Evolutionary conservation across 371 early-diverging fungal species (phyloP).

Genomic region (Basidiobolus meristosporus): DNA sequence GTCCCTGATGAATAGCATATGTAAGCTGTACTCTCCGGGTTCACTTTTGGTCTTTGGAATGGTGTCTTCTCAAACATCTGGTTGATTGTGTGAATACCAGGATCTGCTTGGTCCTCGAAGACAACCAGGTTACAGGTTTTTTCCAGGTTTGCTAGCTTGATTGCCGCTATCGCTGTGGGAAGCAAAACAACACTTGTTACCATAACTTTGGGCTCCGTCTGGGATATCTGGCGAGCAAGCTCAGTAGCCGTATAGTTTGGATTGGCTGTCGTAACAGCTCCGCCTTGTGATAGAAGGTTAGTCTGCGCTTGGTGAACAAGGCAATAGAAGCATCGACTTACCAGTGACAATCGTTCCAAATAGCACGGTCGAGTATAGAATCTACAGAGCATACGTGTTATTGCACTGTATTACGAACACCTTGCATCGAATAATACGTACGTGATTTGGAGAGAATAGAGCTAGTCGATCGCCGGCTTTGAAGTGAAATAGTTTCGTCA

Average conservation of each 20-base stretch:
- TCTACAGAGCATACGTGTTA: conserved; percentile 7
- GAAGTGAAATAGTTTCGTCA: conserved; percentile 28
- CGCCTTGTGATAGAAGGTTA: conserved; percentile 22
- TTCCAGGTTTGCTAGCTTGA: conserved; percentile 26
- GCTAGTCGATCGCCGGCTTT: conserved; percentile 42
- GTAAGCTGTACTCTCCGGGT: conserved; percentile 21
- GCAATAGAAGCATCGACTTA: conserved; percentile 5
- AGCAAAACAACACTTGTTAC: conserved; percentile 22
- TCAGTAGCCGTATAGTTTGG: conserved; percentile 57
- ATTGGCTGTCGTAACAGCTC: conserved; percentile 48
- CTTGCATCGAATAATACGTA: conserved; percentile 11
- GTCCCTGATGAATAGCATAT: conserved; percentile 76
- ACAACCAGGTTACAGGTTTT: conserved; percentile 20
- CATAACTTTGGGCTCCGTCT: conserved; percentile 40
- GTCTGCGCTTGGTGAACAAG: conserved; percentile 12
- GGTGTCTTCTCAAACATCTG: conserved; percentile 7
- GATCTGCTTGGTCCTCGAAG: conserved; percentile 21
- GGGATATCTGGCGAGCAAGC: conserved; percentile 45
- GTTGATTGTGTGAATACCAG: conserved; percentile 6
- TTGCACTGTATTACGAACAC: conserved; percentile 10
- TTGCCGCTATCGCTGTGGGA: conserved; percentile 29
- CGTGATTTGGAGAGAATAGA: conserved; percentile 49
- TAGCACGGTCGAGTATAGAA: conserved; percentile 20
- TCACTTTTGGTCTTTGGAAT: conserved; percentile 6
- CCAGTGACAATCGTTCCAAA: conserved; percentile 20